Base-by-base conservation (phyloP, 2,329 filamentous ascomycete species). In the Aspergillus pseudoglaucus region DNA sequence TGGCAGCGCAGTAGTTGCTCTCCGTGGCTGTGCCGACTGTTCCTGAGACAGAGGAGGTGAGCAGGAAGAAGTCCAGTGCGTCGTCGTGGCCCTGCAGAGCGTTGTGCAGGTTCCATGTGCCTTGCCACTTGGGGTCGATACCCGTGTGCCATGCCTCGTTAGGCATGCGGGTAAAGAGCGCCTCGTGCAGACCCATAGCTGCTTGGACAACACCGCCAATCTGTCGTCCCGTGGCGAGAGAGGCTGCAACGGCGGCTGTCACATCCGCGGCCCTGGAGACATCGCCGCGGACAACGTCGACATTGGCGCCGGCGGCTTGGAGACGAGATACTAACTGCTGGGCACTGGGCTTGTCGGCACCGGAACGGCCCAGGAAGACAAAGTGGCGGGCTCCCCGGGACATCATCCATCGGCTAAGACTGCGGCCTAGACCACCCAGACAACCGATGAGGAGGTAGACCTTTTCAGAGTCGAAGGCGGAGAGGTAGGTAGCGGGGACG, bases 381-480 rank as follows among this genome's bases (percentile, higher is more conserved):
- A 73, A 37, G 40, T 67, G 46, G 1, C 54, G 45, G 4, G 69
- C 70, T 0, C 68, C 69, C 8, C 59, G 51, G 5, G 55, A 50
- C 7, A 63, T 63, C 52, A 73, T 58, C 60, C 62, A 71, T 2
- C 41, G 53, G 1, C 67, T 53, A 0, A 73, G 50, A 0, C 53
- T 41, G 20, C 58, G 56, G 3, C 70, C 70, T 0, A 74, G 45
- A 14, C 68, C 70, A 3, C 71, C 70, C 2, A 72, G 53, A 5
- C 70, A 70, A 10, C 71, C 71, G 2, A 60, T 55, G 1, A 73
- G 50, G 1, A 74, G 43, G 47, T 73, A 74, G 0, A 54, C 41
- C 8, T 41, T 46, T 32, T 51, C 47, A 0, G n/a, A 1, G 4
- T 33, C 33, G 25, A 30, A 15, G 53, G 44, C 3, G 18, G 40